Evolutionary conservation across 2,329 filamentous ascomycete species (phyloP), one percentile per base, ranked within the genome.

Genomic region (Colletotrichum sp.): DNA sequence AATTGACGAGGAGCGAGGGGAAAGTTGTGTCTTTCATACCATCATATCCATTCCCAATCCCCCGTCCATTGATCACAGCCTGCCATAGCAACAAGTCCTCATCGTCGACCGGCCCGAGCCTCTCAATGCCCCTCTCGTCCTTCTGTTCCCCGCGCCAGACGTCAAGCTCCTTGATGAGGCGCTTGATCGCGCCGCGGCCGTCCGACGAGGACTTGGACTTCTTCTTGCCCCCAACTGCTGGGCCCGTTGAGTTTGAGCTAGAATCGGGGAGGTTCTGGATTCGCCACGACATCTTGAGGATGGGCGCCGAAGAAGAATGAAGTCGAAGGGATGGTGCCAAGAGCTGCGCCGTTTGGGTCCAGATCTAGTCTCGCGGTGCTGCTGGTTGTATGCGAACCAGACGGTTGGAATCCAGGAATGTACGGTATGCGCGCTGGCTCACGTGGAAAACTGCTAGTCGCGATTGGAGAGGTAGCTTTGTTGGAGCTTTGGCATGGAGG

Each of bases 61-160:
- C 90, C 72, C 85, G 83, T n/a, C 91, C 91, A 79, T 91, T 91
- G 71, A 93, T 87, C 68, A 93, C 90, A 32, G 90, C 88, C 83
- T 92, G 88, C 90, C 92, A 92, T 65, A 82, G 83, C 77, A 92
- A 84, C 71, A 93, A 82, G 80, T 91, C 87, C n/a, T 87, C 87
- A 76, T 91, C 90, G 77, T 81, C 82, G 49, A 87, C 85, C 26
- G 91, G 90, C 0, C 90, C 90, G 6, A 93, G 88, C 15, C 91
- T 87, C 85, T 92, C 90, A 78, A 93, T 90, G 60, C 90, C 90
- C 78, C 82, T 82, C 80, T 91, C 90, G 55, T 85, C 82, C 62
- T 83, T 82, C 77, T 85, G 82, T 80, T 92, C 90, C 76, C 82
- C 83, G 78, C 85, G 85, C 89, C 88, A 92, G 44, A 84, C 85